Percentiles rank a stretch among this genome's conserved stretches.
These are phyloP conservation scores for Hypoxylon intermedium DNA, from an alignment of 495 filamentous ascomycete genomes.

Conservation along the genomic window DNA sequence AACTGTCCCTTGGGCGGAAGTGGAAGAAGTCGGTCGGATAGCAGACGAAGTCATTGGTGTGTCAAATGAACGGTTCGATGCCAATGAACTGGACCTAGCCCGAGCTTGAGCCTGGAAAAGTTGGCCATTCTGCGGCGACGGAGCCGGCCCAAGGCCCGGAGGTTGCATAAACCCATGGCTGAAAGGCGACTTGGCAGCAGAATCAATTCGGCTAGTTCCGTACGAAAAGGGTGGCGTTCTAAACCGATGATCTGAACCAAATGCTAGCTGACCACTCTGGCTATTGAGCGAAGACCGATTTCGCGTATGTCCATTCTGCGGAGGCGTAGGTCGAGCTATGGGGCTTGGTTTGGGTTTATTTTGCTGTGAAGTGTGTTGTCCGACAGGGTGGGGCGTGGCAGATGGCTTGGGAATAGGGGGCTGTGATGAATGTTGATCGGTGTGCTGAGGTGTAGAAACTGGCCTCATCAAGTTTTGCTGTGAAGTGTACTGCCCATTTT, in stretches of 20 bases:
- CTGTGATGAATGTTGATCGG: background rate
- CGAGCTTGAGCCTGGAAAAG: conserved; percentile 44
- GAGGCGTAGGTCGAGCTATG: conserved; percentile 29
- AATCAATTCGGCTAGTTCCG: conserved; percentile 34
- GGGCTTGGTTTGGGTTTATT: conserved; percentile 27
- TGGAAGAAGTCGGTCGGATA: conserved; percentile 38
- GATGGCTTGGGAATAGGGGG: conserved; percentile 6
- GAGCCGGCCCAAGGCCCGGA: conserved; percentile 40
- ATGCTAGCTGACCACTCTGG: conserved; percentile 29
- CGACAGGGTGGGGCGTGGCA: conserved; percentile 15
- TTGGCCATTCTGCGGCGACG: conserved; percentile 42
- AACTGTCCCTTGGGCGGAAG: conserved; percentile 35
- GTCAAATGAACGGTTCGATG: conserved; percentile 44
- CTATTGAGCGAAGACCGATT: conserved; percentile 39
- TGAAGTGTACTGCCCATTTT: conserved; percentile 4
- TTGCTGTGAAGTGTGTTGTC: conserved; percentile 24
- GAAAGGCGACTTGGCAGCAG: conserved; percentile 41
- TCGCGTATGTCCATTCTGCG: conserved; percentile 35
- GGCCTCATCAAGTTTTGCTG: conserved; percentile 27
- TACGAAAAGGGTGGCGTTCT: conserved; percentile 45
- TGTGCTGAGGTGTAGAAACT: conserved; percentile 18
- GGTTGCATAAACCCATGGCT: conserved; percentile 42
- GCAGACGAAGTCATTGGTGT: conserved; percentile 44
- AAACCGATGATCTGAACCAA: conserved; percentile 40
- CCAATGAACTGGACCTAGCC: conserved; percentile 40